phyloP scores from a whole-genome alignment of 1,284 basidiomycete species.

The Earliella scabrosa region DNA sequence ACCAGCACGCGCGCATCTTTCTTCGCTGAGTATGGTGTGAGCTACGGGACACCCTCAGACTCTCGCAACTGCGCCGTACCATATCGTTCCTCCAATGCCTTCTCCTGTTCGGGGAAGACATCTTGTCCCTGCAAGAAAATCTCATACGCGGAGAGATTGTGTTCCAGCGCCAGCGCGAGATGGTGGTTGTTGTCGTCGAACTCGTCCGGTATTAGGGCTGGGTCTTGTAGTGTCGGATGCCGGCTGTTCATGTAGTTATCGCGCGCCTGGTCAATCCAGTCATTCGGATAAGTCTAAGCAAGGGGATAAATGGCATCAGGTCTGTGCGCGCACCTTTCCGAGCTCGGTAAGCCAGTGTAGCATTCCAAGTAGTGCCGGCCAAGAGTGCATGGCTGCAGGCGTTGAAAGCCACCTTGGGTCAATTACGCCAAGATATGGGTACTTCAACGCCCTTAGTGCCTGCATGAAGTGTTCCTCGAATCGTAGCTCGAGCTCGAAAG shows the following conservation, averaged over 20 bases:
- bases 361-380: slow-evolving; percentile 82
- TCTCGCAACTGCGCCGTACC: slow-evolving; percentile 45
- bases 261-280: slow-evolving; percentile 35
- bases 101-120: slow-evolving; percentile 72
- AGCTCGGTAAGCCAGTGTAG: slow-evolving; percentile 88
- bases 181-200: slow-evolving; percentile 78
- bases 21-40: slow-evolving; percentile 46
- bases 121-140: slow-evolving; percentile 76
- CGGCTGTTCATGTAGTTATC: slow-evolving; percentile 60
- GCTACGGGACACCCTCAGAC: neutral
- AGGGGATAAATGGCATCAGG: neutral
- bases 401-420: slow-evolving; percentile 85
- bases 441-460: slow-evolving; percentile 73
- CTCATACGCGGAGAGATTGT: slow-evolving; percentile 70
- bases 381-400: slow-evolving; percentile 83
- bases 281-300: neutral
- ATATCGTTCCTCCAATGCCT: slow-evolving; percentile 74
- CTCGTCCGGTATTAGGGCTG: slow-evolving; percentile 63
- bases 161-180: slow-evolving; percentile 77
- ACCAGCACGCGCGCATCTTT: slow-evolving; percentile 66
- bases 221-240: slow-evolving; percentile 68
- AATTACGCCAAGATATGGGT: slow-evolving; percentile 75
- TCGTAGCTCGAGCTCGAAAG: slow-evolving; percentile 56
- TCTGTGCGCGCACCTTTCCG: slow-evolving; percentile 59
- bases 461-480: slow-evolving; percentile 85